Percentiles rank a stretch among this genome's conserved stretches.
Conservation (phyloP, 163 green algal species). For the Scenedesmus sp. region DNA sequence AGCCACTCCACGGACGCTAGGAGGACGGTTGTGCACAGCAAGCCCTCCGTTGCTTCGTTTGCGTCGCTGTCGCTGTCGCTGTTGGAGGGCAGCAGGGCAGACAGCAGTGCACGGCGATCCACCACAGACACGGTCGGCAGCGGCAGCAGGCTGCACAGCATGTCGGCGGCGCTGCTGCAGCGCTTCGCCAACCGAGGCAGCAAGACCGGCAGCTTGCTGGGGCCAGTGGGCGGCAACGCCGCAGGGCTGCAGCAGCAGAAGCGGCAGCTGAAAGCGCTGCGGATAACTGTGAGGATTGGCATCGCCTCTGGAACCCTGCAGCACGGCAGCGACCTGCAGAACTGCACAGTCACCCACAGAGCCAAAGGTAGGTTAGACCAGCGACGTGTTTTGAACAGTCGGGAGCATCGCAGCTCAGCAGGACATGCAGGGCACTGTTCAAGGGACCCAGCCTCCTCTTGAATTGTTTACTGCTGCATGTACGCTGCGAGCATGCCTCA, state of each 20-base stretch:
- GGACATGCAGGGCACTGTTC: neutral
- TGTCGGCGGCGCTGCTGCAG: neutral
- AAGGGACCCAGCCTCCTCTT: too few relatives aligned
- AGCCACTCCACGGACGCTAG: neutral
- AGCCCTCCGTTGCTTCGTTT: neutral
- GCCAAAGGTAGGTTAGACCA: slow-evolving; percentile 35
- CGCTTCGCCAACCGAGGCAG: neutral
- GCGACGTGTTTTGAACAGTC: neutral
- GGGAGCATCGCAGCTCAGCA: neutral
- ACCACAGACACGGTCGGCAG: neutral
- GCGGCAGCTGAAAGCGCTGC: slow-evolving; percentile 51
- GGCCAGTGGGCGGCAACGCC: neutral
- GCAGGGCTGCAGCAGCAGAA: neutral
- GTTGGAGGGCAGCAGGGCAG: neutral
- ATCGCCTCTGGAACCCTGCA: slow-evolving; percentile 62
- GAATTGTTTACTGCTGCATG: too few relatives aligned
- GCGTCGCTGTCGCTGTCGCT: neutral
- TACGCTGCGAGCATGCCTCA: too few relatives aligned
- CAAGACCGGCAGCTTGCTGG: neutral
- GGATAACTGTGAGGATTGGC: slow-evolving; percentile 67
- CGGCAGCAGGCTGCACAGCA: slow-evolving; percentile 10
- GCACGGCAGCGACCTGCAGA: neutral
- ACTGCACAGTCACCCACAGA: slow-evolving; percentile 33
- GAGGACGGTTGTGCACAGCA: neutral
- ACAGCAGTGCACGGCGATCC: neutral